phyloP scores from a whole-genome alignment of 768 basidiomycete species.

The Mycena rebaudengoi region DNA sequence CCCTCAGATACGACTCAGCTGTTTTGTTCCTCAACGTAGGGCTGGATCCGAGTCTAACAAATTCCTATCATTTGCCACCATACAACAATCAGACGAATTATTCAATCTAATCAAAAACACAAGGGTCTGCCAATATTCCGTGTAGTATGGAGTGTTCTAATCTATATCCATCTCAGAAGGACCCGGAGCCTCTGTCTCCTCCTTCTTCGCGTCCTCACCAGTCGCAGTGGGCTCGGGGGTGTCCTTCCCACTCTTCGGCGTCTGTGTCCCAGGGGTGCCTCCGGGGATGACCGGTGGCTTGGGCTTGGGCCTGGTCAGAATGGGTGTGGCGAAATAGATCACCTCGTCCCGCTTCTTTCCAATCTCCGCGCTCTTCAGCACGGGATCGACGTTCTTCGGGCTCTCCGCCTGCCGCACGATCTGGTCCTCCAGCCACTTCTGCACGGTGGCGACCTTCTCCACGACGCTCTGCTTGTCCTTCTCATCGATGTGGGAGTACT shows the following conservation, averaged over 20 bases:
- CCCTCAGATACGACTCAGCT: too few species aligned
- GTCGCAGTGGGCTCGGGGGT: conserved; percentile 61
- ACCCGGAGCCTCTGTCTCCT: conserved; percentile 50
- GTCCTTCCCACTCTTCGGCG: conserved; percentile 72
- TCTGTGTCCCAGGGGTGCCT: conserved; percentile 72
- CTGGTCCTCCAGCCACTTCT: conserved; percentile 98
- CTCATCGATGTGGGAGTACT: conserved; percentile 88
- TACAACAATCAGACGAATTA: conserved; percentile 24
- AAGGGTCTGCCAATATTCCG: conserved; percentile 6
- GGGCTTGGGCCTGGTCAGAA: conserved; percentile 93
- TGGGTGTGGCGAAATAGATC: conserved; percentile 88
- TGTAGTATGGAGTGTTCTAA: conserved; percentile 53
- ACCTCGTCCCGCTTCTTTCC: conserved; percentile 93
- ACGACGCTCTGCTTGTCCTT: conserved; percentile 87
- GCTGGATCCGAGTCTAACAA: too few species aligned
- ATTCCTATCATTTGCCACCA: too few species aligned
- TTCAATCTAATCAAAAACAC: conserved; percentile 19
- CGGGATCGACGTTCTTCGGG: conserved; percentile 88
- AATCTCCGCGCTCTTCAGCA: conserved; percentile 84
- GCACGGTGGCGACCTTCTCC: conserved; percentile 88
- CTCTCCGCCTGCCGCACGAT: conserved; percentile 86
- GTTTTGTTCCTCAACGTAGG: too few species aligned
- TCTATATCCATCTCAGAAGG: conserved; percentile 88
- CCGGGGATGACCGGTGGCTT: conserved; percentile 67
- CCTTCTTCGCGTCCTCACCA: conserved; percentile 40